A percentile compares a stretch with the other conserved stretches of the same genome.
Conservation (phyloP, 148 eudicot genomes). For the Rhododendron ovatum region DNA sequence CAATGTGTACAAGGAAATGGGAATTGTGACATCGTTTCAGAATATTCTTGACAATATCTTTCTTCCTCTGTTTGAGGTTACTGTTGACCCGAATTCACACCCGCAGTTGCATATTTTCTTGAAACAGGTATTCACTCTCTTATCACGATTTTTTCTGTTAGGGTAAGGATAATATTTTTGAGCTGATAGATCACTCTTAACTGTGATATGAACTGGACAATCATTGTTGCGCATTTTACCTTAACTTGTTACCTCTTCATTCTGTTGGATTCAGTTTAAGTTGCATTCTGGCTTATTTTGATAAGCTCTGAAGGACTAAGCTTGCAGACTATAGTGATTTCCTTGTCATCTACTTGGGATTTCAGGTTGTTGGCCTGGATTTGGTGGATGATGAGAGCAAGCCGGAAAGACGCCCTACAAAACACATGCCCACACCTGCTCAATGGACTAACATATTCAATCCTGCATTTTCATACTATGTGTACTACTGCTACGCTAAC, state of each 20-base stretch:
- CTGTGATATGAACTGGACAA: neutral
- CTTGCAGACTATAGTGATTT: neutral
- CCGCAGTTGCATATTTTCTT: slow-evolving; percentile 93
- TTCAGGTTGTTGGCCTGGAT: slow-evolving; percentile 94
- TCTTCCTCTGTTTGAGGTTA: slow-evolving; percentile 95
- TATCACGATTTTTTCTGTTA: neutral
- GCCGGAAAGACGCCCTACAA: slow-evolving; percentile 98
- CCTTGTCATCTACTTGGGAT: neutral
- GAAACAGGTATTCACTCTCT: slow-evolving; percentile 61
- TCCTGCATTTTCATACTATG: slow-evolving; percentile 92
- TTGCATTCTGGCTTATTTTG: slow-evolving; percentile 2
- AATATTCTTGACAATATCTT: slow-evolving; percentile 97
- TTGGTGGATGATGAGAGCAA: slow-evolving; percentile 98
- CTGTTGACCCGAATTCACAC: slow-evolving; percentile 94
- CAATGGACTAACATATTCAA: slow-evolving; percentile 96
- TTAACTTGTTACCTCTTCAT: neutral
- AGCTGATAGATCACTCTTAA: neutral
- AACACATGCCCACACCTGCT: slow-evolving; percentile 97
- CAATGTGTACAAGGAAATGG: slow-evolving; percentile 97
- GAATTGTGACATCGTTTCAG: slow-evolving; percentile 92
- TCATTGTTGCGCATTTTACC: neutral
- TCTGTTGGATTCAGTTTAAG: neutral
- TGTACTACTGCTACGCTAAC: slow-evolving; percentile 95
- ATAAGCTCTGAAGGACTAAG: neutral
- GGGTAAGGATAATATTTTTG: neutral